These are phyloP conservation scores for Talaromyces verruculosus DNA, from an alignment of 2,329 filamentous ascomycete species.

Conservation along the genomic window DNA sequence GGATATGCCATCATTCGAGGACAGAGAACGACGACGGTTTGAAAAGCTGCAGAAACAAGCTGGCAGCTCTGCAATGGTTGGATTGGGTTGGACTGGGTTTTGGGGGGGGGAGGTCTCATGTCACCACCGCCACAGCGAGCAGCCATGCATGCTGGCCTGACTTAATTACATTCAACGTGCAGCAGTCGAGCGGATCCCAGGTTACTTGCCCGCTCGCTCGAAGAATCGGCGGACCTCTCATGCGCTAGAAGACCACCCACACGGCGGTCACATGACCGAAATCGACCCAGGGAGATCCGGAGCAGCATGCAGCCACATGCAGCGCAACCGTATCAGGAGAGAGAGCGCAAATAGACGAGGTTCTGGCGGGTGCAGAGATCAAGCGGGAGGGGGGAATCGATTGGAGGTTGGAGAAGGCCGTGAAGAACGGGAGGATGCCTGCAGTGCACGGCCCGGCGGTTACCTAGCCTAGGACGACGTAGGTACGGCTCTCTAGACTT, in stretches of 20 bases:
- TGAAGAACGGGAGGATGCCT: constrained; percentile 20
- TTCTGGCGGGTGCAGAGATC: neutral
- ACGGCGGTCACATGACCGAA: constrained; percentile 41
- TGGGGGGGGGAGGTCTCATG: constrained; percentile 18
- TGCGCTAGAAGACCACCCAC: constrained; percentile 21
- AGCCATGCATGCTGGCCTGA: constrained; percentile 17
- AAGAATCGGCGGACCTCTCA: constrained; percentile 10
- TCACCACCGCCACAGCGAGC: constrained; percentile 13
- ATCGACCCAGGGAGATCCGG: constrained; percentile 22
- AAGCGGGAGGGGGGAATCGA: constrained; percentile 12
- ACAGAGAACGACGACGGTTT: neutral
- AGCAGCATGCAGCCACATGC: constrained; percentile 21
- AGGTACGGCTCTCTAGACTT: neutral
- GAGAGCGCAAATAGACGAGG: constrained; percentile 9
- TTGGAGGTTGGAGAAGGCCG: constrained; percentile 16
- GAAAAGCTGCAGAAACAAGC: constrained; percentile 22
- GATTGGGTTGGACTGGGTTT: neutral
- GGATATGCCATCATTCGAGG: constrained; percentile 17
- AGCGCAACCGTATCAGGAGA: constrained; percentile 10
- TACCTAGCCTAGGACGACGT: too few relatives aligned
- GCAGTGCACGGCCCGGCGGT: constrained; percentile 20
- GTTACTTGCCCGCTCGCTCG: neutral
- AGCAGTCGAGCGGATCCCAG: constrained; percentile 19
- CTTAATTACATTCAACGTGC: constrained; percentile 19
- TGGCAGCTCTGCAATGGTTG: constrained; percentile 19